A percentile compares a stretch with the other conserved stretches of the same genome.
phyloP scores from a whole-genome alignment of 371 early-diverging fungal genomes.

The Dichotomocladium elegans region DNA sequence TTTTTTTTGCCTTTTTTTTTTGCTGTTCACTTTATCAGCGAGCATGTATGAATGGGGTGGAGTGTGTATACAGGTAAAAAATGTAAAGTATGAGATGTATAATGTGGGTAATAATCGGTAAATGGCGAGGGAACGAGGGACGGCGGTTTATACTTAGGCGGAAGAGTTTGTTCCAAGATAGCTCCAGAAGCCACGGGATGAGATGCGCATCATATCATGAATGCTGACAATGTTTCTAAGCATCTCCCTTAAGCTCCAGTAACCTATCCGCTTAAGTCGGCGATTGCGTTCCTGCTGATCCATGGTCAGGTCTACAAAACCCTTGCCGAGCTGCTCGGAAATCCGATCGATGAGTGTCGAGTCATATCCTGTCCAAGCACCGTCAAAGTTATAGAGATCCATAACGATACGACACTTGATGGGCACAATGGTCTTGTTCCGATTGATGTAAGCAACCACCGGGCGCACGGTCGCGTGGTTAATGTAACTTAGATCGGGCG shows the following conservation, averaged over 20 bases:
- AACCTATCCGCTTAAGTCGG: slow-evolving; percentile 82
- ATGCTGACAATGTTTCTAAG: slow-evolving; percentile 67
- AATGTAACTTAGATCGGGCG: slow-evolving; percentile 71
- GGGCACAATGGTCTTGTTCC: slow-evolving; percentile 81
- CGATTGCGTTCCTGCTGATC: slow-evolving; percentile 84
- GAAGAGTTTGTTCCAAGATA: slow-evolving; percentile 35
- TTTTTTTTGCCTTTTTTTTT: no score
- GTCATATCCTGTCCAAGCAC: slow-evolving; percentile 89
- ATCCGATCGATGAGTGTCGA: slow-evolving; percentile 77
- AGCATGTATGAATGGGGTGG: no score
- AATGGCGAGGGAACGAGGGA: no score
- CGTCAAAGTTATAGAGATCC: slow-evolving; percentile 86
- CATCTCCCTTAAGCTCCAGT: slow-evolving; percentile 82
- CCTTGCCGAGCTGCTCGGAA: slow-evolving; percentile 79
- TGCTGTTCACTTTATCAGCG: no score
- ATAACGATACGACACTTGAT: slow-evolving; percentile 76
- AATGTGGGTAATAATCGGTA: no score
- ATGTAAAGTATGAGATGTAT: no score
- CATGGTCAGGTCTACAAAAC: slow-evolving; percentile 70
- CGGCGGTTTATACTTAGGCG: no score
- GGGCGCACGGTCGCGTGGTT: slow-evolving; percentile 87
- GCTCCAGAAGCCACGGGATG: slow-evolving; percentile 71
- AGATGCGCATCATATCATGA: slow-evolving; percentile 81
- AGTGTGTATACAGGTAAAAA: no score
- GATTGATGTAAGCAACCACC: slow-evolving; percentile 93